Conservation (phyloP, 345 rosid species). For the Sisymbrium irio region DNA sequence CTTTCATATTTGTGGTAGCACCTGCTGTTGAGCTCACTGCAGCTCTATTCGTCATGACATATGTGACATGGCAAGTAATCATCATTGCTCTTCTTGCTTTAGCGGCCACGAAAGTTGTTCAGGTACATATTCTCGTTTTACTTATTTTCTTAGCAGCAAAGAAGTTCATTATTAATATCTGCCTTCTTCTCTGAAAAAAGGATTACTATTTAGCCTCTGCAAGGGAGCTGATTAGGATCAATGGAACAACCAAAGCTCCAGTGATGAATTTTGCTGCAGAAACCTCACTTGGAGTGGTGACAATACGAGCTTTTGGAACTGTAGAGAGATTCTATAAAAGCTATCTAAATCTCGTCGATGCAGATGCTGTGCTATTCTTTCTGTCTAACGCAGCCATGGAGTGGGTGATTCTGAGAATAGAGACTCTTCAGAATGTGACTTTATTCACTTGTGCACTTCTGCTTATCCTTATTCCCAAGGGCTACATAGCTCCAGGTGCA, state of each 20-base stretch:
- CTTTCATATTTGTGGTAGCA: conserved; percentile 40
- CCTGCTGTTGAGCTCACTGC: conserved; percentile 43
- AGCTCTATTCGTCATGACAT: conserved; percentile 52
- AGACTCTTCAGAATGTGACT: conserved; percentile 65
- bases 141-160: conserved; percentile 1
- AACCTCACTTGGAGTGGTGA: conserved; percentile 77
- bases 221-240: conserved; percentile 75
- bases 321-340: conserved; percentile 59
- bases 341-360: conserved; percentile 62
- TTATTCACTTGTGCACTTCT: conserved; percentile 70
- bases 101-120: conserved; percentile 51
- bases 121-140: conserved; percentile 39
- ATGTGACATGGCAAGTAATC: conserved; percentile 82
- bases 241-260: conserved; percentile 93
- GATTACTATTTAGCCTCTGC: conserved; percentile 76
- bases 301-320: conserved; percentile 77
- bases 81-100: conserved; percentile 55
- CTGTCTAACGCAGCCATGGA: conserved; percentile 75
- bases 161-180: neutral
- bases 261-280: conserved; percentile 85
- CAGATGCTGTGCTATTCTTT: conserved; percentile 72
- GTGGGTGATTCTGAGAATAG: conserved; percentile 74
- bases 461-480: conserved; percentile 67
- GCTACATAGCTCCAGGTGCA: conserved; percentile 53
- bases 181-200: conserved; percentile 34